Percentiles rank a stretch among this genome's conserved stretches.
These are phyloP conservation scores for Zymoseptoria brevis DNA, from an alignment of 2,329 filamentous ascomycete species.

Conservation along the genomic window DNA sequence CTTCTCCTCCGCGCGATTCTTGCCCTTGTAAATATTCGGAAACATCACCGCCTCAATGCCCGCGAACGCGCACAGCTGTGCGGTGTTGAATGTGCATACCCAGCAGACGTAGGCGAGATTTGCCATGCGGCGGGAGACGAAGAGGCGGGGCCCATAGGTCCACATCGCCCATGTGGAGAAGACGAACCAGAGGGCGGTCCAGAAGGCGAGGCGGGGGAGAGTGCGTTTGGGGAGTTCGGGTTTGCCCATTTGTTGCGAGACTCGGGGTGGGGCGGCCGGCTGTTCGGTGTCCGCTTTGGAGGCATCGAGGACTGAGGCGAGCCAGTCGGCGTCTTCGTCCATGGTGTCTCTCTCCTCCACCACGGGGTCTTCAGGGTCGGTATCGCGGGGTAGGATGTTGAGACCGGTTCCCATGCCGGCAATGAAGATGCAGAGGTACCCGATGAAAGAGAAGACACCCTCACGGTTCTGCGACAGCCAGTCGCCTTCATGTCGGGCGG, in stretches of 20 bases:
- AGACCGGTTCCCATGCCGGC: constrained; percentile 78
- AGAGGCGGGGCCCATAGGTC: constrained; percentile 65
- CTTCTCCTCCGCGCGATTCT: constrained; percentile 48
- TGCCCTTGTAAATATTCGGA: constrained; percentile 57
- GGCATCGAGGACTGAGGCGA: constrained; percentile 27
- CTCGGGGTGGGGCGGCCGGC: not conserved
- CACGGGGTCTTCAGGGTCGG: constrained; percentile 17
- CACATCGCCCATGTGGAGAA: constrained; percentile 60
- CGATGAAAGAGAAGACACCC: constrained; percentile 88
- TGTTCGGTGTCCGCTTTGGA: constrained; percentile 12
- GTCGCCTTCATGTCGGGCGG: constrained; percentile 57
- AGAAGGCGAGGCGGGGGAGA: constrained; percentile 49
- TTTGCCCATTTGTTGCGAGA: constrained; percentile 5
- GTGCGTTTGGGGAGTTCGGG: constrained; percentile 22
- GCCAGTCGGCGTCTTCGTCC: constrained; percentile 31
- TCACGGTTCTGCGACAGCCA: constrained; percentile 86
- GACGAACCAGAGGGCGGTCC: constrained; percentile 62
- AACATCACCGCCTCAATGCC: constrained; percentile 72
- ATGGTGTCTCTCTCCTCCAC: constrained; percentile 18
- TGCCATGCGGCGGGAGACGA: constrained; percentile 78
- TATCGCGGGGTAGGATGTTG: constrained; percentile 59
- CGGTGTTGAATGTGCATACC: constrained; percentile 83
- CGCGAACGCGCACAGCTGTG: constrained; percentile 73
- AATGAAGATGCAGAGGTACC: constrained; percentile 91
- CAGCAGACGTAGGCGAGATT: constrained; percentile 92